Base-by-base conservation (phyloP, 129 eudicot species). In the Smallanthus sonchifolius region DNA sequence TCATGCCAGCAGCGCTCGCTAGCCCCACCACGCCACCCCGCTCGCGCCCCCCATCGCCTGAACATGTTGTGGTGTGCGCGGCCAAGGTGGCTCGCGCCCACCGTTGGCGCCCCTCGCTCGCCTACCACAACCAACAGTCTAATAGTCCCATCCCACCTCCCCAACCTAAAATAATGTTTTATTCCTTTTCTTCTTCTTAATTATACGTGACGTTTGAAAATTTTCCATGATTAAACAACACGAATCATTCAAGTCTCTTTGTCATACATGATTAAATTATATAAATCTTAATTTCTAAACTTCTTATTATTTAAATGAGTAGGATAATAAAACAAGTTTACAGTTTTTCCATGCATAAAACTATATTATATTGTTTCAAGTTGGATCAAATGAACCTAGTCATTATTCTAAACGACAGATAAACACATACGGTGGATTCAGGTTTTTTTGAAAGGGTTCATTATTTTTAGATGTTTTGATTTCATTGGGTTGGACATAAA, bases 331-430 rank as follows among this genome's bases (percentile, higher is more conserved):
- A 24, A 4, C 59, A 73, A 24, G 35, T 9, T 60, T 39, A 59
- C 77, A 57, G 59, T 28, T 16, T 61, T 66, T 61, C 70, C 35
- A 57, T 75, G 65, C 48, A 67, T 32, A 42, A 5, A 40, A 67
- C 28, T 17, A 57, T 77, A 67, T 68, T 47, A 44, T 68, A 57
- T 56, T 47, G 61, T 35, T 34, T 19, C 69, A 56, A 56, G 43
- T 37, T 40, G 75, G 75, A 57, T 67, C 51, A 60, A 76, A 56
- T 70, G 57, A 69, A 77, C 59, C 19, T 42, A 59, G 75, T 65
- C 66, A 3, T 17, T 62, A 19, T 13, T 16, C 15, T 10, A 14
- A 57, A 57, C 19, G 20, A 72, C 13, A 73, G 16, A 13, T 0
- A 57, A 42, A 28, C 8, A 10, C 44, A 56, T 39, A 56, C n/a